phyloP scores from a whole-genome alignment of 2,329 filamentous ascomycete genomes.

The Triangularia verruculosa region DNA sequence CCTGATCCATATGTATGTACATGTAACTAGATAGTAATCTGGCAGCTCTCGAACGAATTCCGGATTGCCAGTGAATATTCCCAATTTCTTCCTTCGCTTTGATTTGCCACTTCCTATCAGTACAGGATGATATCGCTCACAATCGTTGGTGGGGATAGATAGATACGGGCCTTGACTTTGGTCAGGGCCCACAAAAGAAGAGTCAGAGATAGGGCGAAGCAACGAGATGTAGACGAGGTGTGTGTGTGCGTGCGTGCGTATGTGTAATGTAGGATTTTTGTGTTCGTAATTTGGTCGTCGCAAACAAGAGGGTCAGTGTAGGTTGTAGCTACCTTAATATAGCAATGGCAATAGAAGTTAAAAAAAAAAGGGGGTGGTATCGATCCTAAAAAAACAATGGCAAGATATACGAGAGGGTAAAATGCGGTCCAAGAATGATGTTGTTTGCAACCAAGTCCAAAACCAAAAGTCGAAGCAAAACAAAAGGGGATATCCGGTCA shows the following conservation, averaged over 20 bases:
- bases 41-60: not conserved
- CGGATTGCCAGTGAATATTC: no score
- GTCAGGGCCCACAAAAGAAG: not conserved
- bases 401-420: constrained; percentile 2
- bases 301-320: not conserved
- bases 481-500: constrained; percentile 6
- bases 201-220: not conserved
- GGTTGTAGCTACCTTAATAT: not conserved
- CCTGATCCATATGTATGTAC: not conserved
- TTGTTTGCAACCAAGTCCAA: constrained; percentile 4
- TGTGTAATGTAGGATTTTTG: not conserved
- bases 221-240: not conserved
- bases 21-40: not conserved
- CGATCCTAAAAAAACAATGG: constrained; percentile 15
- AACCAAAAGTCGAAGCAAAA: not conserved
- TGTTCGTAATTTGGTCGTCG: not conserved
- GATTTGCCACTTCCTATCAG: not conserved
- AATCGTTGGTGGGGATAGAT: not conserved
- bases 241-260: not conserved
- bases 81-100: not conserved
- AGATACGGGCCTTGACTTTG: not conserved
- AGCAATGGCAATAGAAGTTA: constrained; percentile 3
- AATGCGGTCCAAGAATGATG: not conserved
- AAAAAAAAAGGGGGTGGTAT: constrained; percentile 13
- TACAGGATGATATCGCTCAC: not conserved